Base-by-base conservation (phyloP, 2,329 filamentous ascomycete species). In the Alternaria postmessia region DNA sequence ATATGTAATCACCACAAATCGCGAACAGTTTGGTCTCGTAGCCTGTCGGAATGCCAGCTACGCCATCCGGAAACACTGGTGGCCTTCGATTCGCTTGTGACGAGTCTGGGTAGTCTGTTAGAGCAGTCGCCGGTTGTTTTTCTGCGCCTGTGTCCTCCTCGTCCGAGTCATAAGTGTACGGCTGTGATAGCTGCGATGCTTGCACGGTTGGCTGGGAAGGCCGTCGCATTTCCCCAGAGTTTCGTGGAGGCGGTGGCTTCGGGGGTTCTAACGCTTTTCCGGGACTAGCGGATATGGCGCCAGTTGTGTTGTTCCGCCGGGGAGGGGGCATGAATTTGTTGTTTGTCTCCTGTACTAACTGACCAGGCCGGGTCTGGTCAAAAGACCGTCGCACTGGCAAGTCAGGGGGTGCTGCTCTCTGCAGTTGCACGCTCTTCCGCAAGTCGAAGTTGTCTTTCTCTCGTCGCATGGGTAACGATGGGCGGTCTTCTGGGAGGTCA, bases 21-120 rank as follows among this genome's bases (percentile, higher is more conserved):
- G 95, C 94, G 73, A 97, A 89, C 30, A 93, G 83, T 42, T 93
- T 89, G 5, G 92, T 91, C 64, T 98, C 95, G 68, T 96, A 95
- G 69, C 92, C 93, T 3, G 91, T 94, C 30, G 86, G 80, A 57
- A 99, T 94, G 64, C 94, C 91, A 52, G 85, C 85, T n/a, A 87
- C 86, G 0, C 91, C 90, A 42, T 88, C 85, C 68, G 89, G 90
- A 68, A 92, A 88, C 52, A 86, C 86, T 0, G 95, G 95, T 16
- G 92, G 91, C 49, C 93, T 87, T 51, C 95, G 88, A 74, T 97
- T 99, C 2, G 92, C 88, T 66, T 90, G 89, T 1, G 93, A 92
- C 1, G 91, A 84, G 78, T 99, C 94, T 0, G 95, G 95, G 75
- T 92, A 97, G 51, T 91, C 87, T 8, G 85, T 86, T 20, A 79